Evolutionary conservation across 2,329 filamentous ascomycete species (phyloP), one percentile per base, ranked within the genome.

Genomic region (Ceratocystis ficicola): DNA sequence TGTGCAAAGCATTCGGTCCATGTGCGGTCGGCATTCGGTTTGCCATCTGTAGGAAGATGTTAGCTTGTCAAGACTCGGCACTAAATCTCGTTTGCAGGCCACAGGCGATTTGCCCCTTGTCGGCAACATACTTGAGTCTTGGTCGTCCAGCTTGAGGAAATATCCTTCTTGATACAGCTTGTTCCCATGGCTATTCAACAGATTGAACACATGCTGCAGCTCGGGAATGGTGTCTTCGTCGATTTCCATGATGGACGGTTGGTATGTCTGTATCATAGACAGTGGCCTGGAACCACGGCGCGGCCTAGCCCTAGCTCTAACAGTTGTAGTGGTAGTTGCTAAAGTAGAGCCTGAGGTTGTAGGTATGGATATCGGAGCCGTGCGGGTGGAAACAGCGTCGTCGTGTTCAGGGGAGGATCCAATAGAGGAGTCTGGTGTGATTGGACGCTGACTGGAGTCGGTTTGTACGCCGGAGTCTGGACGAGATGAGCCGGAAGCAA

Each of bases 1-100:
- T 97, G 94, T 55, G 93, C 92, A 76, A 97, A 99, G 76, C 90
- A 96, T 79, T 99, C 94, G 46, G 88, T 88, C 94, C 94, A 99
- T 69, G 86, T 89, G 71, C 94, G 83, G 75, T 96, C 92, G 52
- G 83, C 76, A 73, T 93, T 95, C 10, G 91, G 89, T 69, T 88
- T 86, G 63, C 94, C 94, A 76, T 93, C 91, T 96, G 75, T 28
- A 12, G 64, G 46, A 44, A 36, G 65, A 61, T 17, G 68, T 73
- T 61, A 72, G 72, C 71, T 69, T 41, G 15, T 15, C 1, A 41
- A 41, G 12, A 41, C 36, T 41, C 36, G 36, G 15, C 10, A 5
- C 36, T 4, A 15, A 41, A 10, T 41, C 36, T 41, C 12, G 15
- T 41, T 41, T 15, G 12, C 15, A 10, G 8, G 36, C 4, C 36